Base-by-base conservation (phyloP, 192 early-diverging fungal genomes). In the Backusella liffmaniae region DNA sequence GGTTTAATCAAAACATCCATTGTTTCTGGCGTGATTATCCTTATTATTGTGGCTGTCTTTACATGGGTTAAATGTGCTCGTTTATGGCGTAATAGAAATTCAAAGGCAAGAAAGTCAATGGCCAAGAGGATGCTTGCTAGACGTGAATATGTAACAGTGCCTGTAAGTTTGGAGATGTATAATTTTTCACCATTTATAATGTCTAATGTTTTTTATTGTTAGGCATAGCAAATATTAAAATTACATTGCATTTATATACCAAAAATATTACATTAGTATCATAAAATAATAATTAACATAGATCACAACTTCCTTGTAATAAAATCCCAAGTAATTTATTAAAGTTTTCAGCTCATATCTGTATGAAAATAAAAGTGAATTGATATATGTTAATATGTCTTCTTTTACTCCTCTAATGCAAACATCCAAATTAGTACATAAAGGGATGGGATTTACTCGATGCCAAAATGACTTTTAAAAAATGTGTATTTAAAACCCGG, bases 61-160 rank as follows among this genome's bases (percentile, higher is more conserved):
- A 56, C 68, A 0, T 81, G 76, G 75, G 70, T 81, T 0, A 81
- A 81, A 74, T 81, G 80, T 35, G 51, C 56, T 18, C 70, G 76
- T 29, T 41, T 81, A 66, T 77, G 71, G 66, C 65, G 76, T 36
- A 67, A 53, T 16, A 44, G 80, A 15, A 81, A 70, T 12, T 72
- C 72, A n/a, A 51, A 75, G 30, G 12, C 36, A 9, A 72, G 80
- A 16, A 76, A 76, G 30, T 49, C 34, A 12, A 77, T 77, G 46
- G 80, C 73, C 12, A 46, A 73, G 29, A 29, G 30, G 15, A 65
- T 76, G 72, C 18, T 81, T n/a, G 32, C 44, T 16, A 75, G 68
- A 66, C 42, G 73, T n/a, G 80, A 81, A 56, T 81, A 77, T 67
- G 73, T 77, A 13, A 81, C 80, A 18, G 72, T 77, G 7, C 80